phyloP scores from a whole-genome alignment of 2,329 filamentous ascomycete genomes.

The Pseudogymnoascus sp. region DNA sequence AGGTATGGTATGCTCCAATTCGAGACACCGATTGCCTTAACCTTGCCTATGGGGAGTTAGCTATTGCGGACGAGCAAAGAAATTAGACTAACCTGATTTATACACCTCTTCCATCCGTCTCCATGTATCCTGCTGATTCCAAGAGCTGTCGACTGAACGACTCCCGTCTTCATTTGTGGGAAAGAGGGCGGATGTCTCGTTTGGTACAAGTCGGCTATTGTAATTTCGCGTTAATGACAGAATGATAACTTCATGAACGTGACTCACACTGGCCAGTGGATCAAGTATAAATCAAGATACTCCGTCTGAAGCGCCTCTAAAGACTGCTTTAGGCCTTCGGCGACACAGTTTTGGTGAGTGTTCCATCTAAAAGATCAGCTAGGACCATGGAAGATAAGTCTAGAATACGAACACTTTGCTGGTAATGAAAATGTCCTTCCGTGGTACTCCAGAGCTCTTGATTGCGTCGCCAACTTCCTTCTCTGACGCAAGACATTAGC shows the following conservation, averaged over 20 bases:
- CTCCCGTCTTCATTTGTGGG: conserved; percentile 22
- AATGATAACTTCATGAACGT: background rate
- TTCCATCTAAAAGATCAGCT: conserved; percentile 38
- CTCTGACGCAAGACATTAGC: conserved; percentile 21
- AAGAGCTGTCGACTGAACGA: conserved; percentile 26
- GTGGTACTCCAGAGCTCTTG: conserved; percentile 28
- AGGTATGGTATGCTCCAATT: conserved; percentile 27
- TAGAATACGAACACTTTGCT: conserved; percentile 37
- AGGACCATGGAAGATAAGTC: background rate
- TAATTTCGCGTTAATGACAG: background rate
- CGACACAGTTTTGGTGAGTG: conserved; percentile 43
- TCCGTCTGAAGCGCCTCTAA: conserved; percentile 42
- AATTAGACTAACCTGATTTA: conserved; percentile 22
- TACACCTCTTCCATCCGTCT: conserved; percentile 20
- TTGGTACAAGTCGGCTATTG: conserved; percentile 13
- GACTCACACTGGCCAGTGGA: conserved; percentile 24
- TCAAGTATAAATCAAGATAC: conserved; percentile 44
- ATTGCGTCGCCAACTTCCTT: conserved; percentile 36
- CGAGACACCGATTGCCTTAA: conserved; percentile 33
- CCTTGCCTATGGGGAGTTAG: conserved; percentile 16
- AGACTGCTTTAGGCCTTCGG: conserved; percentile 40
- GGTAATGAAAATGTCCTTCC: conserved; percentile 39
- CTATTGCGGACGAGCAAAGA: background rate
- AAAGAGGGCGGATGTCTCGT: conserved; percentile 17
- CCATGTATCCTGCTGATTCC: conserved; percentile 24